Evolutionary conservation across 345 rosid genomes (phyloP).

Genomic region (Hirschfeldia incana): DNA sequence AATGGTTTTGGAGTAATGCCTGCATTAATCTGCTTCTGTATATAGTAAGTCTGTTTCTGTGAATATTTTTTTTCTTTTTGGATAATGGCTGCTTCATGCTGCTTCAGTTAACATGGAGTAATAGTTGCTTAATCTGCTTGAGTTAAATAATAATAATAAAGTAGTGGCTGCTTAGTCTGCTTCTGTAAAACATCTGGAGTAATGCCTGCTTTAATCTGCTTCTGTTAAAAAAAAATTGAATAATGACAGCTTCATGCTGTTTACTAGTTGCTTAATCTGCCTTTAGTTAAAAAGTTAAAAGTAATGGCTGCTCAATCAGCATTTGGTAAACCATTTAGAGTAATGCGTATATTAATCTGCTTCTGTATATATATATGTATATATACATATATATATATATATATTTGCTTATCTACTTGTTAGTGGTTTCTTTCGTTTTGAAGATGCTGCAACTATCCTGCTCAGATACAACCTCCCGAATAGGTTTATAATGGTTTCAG

Average conservation of each 20-base stretch:
- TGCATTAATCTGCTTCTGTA: too few relatives aligned
- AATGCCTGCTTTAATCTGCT: slow-evolving; percentile 16
- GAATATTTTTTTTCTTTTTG: too few relatives aligned
- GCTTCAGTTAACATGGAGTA: too few relatives aligned
- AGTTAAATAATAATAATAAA: too few relatives aligned
- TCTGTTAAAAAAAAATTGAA: not conserved
- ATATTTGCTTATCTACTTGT: not conserved
- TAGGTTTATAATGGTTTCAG: slow-evolving; percentile 15
- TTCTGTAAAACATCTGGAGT: not conserved
- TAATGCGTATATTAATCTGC: slow-evolving; percentile 14
- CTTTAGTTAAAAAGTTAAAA: not conserved
- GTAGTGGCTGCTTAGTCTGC: too few relatives aligned
- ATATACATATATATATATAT: not conserved
- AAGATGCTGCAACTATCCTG: not conserved
- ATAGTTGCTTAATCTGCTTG: too few relatives aligned
- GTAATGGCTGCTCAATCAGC: not conserved
- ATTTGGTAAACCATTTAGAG: slow-evolving; percentile 3
- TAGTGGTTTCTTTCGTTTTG: not conserved
- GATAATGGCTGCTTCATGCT: too few relatives aligned
- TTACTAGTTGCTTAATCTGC: not conserved
- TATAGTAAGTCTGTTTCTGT: too few relatives aligned
- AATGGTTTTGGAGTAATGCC: too few relatives aligned
- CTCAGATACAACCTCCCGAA: slow-evolving; percentile 29
- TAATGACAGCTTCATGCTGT: not conserved
- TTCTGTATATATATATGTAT: slow-evolving; percentile 3